Evolutionary conservation across 2,329 filamentous ascomycete genomes (phyloP).

Genomic region (Penicillium sp.): DNA sequence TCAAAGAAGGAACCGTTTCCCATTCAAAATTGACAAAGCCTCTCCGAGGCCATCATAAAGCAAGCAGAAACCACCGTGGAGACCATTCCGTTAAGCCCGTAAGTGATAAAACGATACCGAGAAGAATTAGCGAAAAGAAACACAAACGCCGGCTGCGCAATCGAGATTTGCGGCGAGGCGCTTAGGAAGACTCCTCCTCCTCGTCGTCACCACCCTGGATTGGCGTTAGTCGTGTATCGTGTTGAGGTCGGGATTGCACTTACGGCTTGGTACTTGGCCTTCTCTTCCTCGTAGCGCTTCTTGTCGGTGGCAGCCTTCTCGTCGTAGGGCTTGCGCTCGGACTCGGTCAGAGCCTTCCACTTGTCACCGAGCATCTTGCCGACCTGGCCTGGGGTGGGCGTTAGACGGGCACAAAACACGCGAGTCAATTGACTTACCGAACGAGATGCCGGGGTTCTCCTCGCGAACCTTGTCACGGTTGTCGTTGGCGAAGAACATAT

Average conservation of each 20-base stretch:
- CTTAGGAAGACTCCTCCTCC: conserved; percentile 51
- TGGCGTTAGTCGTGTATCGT: conserved; percentile 5
- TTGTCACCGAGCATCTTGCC: conserved; percentile 97
- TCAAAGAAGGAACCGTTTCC: conserved; percentile 7
- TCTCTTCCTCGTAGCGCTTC: conserved; percentile 99
- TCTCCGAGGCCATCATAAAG: conserved; percentile 17
- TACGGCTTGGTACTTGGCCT: conserved; percentile 81
- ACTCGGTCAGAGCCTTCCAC: conserved; percentile 95
- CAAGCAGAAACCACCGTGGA: conserved; percentile 36
- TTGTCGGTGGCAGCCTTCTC: conserved; percentile 95
- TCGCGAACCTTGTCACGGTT: conserved; percentile 97
- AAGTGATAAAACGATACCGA: conserved; percentile 29
- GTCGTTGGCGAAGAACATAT: conserved; percentile 99
- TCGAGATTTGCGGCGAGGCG: conserved; percentile 15
- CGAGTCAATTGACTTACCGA: conserved; percentile 59
- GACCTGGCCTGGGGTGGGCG: conserved; percentile 67
- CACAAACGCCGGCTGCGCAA: conserved; percentile 37
- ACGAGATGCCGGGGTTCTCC: conserved; percentile 96
- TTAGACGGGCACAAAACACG: conserved; percentile 15
- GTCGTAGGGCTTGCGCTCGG: conserved; percentile 91
- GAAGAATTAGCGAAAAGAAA: conserved; percentile 32
- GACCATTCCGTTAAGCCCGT: conserved; percentile 28
- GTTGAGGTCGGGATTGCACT: conserved; percentile 38
- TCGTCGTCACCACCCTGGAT: conserved; percentile 57
- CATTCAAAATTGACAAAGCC: conserved; percentile 6